Evolutionary conservation across 1,139 yeast species (phyloP).

Genomic region (Candida tetrigidarum): DNA sequence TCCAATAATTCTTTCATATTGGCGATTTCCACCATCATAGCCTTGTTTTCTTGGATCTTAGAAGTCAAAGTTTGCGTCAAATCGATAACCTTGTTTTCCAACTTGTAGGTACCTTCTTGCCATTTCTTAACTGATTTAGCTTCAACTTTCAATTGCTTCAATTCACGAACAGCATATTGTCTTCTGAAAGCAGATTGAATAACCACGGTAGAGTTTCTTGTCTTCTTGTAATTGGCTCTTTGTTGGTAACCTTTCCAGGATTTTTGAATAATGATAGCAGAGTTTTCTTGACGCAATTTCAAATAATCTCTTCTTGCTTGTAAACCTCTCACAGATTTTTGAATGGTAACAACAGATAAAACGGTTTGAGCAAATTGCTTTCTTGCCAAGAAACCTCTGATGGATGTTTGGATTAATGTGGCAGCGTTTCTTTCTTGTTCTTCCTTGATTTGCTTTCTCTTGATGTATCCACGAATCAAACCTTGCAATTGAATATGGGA

Average conservation of each 20-base stretch:
- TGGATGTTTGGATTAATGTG: constrained; percentile 66
- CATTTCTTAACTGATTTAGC: constrained; percentile 91
- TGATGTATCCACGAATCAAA: constrained; percentile 62
- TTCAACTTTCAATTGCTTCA: constrained; percentile 69
- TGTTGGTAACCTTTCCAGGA: constrained; percentile 62
- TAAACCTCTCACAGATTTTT: constrained; percentile 70
- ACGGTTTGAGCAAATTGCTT: constrained; percentile 46
- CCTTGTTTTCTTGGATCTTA: constrained; percentile 80
- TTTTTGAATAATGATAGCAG: constrained; percentile 76
- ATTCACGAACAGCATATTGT: constrained; percentile 68
- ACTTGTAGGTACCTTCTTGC: constrained; percentile 88
- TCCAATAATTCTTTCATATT: constrained; percentile 56
- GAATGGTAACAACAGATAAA: constrained; percentile 60
- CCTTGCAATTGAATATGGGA: constrained; percentile 67
- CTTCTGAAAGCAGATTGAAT: constrained; percentile 84
- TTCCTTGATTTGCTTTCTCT: constrained; percentile 59
- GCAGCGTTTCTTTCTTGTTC: constrained; percentile 72
- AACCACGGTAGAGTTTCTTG: constrained; percentile 59
- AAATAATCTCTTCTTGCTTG: constrained; percentile 55
- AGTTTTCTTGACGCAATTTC: constrained; percentile 54
- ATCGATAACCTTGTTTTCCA: constrained; percentile 96
- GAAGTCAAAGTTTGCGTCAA: constrained; percentile 82
- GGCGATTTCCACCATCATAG: constrained; percentile 64
- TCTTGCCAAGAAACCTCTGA: constrained; percentile 69
- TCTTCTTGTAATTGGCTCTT: constrained; percentile 46